These are phyloP conservation scores for Pelomyxa schiedti DNA, from an alignment of 78 protist genomes.

Conservation along the genomic window DNA sequence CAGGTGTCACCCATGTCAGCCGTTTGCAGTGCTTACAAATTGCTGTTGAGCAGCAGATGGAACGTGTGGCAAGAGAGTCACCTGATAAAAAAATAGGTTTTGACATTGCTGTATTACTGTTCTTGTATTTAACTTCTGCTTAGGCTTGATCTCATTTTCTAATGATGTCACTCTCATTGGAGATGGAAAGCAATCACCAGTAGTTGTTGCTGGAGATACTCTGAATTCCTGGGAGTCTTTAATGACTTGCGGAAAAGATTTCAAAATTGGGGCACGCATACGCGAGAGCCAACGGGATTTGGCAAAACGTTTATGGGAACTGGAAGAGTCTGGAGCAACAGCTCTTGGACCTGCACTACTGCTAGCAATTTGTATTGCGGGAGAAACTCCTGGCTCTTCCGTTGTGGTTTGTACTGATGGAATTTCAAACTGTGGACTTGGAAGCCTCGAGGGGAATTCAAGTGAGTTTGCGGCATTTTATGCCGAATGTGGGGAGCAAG, in stretches of 20 bases:
- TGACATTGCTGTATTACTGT: no score
- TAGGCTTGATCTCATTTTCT: no score
- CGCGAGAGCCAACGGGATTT: neutral
- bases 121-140: no score
- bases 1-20: neutral
- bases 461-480: neutral
- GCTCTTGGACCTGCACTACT: conserved; percentile 53
- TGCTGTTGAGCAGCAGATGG: neutral
- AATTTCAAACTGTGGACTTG: conserved; percentile 20
- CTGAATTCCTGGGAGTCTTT: conserved; percentile 20
- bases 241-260: conserved; percentile 11
- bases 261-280: neutral
- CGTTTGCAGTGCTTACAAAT: neutral
- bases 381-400: conserved; percentile 8
- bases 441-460: no score
- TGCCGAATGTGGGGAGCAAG: neutral
- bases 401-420: conserved; percentile 60
- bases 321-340: conserved; percentile 22
- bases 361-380: conserved; percentile 21
- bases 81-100: neutral
- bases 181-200: conserved; percentile 6
- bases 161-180: neutral
- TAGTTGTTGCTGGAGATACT: conserved; percentile 39
- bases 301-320: neutral
- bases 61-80: neutral